Base-by-base conservation (phyloP, 75 land plant species). In the Cunninghamia lanceolata region DNA sequence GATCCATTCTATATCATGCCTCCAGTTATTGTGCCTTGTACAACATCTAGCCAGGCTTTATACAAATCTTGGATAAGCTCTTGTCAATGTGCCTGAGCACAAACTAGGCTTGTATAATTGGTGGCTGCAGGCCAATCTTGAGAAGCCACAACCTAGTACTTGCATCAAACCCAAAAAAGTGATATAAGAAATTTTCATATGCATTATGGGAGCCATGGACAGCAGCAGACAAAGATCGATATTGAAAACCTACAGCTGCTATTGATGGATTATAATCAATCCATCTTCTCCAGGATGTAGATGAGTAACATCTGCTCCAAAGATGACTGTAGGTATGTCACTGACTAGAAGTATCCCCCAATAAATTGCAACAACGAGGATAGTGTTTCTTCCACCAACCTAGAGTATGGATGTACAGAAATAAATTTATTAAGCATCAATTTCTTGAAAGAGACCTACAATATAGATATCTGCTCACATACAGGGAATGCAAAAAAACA, bases 281-380 rank as follows among this genome's bases (percentile, higher is more conserved):
- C n/a, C n/a, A n/a, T 97, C 99, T 82, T 97, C 99, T 82, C 99
- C 99, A 35, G 94, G 91, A 85, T 97, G 95, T 56, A 98, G 96
- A 86, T 97, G 99, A 52, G 99, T 97, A 17, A 97, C 98, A 93
- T 97, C 98, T 56, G 99, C 99, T 83, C 98, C 99, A 91, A 97
- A 97, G 30, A 97, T 97, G 5, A 97, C 94, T 0, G 99, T 97
- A 17, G 99, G 98, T 28, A 89, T 92, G 81, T 97, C 99, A 83
- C 96, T 97, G 76, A 97, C 99, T 84, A 96, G 82, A 66, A 98
- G 99, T 35, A 97, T 93, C 70, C 92, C 87, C 82, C 93, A 74
- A 10, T 90, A 85, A 21, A 97, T 50, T 6, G 98, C 98, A 92
- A 96, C 98, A 52, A 96, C 85, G 14, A 96, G 89, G 3, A 96